Evolutionary conservation across 2,329 filamentous ascomycete genomes (phyloP), one percentile per base, ranked within the genome.

Genomic region (Coniochaeta sp.): DNA sequence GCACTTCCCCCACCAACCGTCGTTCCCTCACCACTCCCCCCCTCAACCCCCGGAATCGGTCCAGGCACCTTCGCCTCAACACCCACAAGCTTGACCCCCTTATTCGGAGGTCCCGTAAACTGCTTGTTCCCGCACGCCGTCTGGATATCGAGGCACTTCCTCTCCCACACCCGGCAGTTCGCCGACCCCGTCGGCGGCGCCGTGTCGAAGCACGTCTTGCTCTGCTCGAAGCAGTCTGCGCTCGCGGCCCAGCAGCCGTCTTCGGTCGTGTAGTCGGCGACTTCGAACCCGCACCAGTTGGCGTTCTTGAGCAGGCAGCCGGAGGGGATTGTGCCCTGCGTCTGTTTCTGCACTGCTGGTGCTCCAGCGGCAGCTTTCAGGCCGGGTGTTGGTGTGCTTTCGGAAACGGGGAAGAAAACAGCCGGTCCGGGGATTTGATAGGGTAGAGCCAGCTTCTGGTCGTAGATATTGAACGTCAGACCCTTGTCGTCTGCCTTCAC

Each of bases 231-330:
- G 73, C 83, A 85, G 48, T 72, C 64, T 32, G 71, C 65, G 10
- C 74, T 73, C 3, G 75, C 69, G 52, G 71, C 72, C 80, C 82
- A 88, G 72, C 86, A 89, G 13, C 76, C 76, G 1, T 62, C 62
- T 61, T 82, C 73, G 42, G 71, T 70, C 4, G 67, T 70, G 68
- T 86, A 89, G 8, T 67, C 59, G 0, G 77, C 64, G 1, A 89
- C 73, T 61, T 87, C 77, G 53, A 75, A 71, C 49, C 77, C 85
- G 66, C 83, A 87, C 86, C 85, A 90, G 70, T 90, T 89, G 53
- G 72, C 85, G 62, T 87, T 88, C 61, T 82, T 80, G 54, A 84
- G 61, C 32, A 87, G 70, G 61, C 81, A 86, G 58, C 73, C 68
- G 1, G 61, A 51, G 0, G 84, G 84, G 50, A 81, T 70, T 12